Percentiles rank a stretch among this genome's conserved stretches.
Evolutionary conservation across 2,329 filamentous ascomycete genomes (phyloP).

Genomic region (Cladosporium sp.): DNA sequence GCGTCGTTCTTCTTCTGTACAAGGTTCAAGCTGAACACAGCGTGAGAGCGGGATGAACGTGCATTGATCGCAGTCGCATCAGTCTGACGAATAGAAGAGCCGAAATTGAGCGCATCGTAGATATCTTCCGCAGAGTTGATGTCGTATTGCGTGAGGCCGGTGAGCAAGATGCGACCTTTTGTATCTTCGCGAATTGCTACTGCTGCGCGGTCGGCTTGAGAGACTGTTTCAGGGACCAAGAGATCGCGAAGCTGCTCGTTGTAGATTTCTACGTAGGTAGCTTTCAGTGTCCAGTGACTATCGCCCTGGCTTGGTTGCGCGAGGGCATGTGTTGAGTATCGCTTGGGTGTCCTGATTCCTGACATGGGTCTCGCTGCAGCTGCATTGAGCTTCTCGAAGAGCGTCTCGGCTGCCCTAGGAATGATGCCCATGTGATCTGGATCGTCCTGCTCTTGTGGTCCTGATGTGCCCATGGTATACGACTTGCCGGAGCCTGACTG

Average conservation of each 20-base stretch:
- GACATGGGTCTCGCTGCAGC: conserved; percentile 56
- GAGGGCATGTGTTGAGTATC: conserved; percentile 60
- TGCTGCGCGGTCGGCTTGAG: conserved; percentile 63
- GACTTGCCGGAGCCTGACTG: conserved; percentile 98
- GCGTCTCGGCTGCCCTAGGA: conserved; percentile 75
- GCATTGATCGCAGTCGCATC: conserved; percentile 97
- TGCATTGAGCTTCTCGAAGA: conserved; percentile 82
- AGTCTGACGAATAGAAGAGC: conserved; percentile 90
- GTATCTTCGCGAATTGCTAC: conserved; percentile 94
- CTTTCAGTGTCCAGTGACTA: conserved; percentile 78
- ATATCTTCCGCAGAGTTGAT: conserved; percentile 92
- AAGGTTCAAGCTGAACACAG: conserved; percentile 92
- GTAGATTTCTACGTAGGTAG: conserved; percentile 77
- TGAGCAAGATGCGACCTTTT: conserved; percentile 90
- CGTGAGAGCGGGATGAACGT: conserved; percentile 94
- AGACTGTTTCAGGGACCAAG: conserved; percentile 70
- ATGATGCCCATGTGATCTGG: conserved; percentile 70
- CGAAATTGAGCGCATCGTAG: conserved; percentile 82
- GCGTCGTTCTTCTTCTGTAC: conserved; percentile 71
- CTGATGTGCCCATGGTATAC: conserved; percentile 97
- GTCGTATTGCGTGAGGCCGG: conserved; percentile 79
- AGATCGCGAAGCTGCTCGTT: conserved; percentile 94
- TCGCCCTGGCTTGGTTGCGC: conserved; percentile 54
- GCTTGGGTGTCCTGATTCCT: conserved; percentile 72
- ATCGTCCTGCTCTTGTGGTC: conserved; percentile 59